A percentile compares a stretch with the other conserved stretches of the same genome.
Evolutionary conservation across 331 rosid species (phyloP).

Genomic region (Prunus yedoensis): DNA sequence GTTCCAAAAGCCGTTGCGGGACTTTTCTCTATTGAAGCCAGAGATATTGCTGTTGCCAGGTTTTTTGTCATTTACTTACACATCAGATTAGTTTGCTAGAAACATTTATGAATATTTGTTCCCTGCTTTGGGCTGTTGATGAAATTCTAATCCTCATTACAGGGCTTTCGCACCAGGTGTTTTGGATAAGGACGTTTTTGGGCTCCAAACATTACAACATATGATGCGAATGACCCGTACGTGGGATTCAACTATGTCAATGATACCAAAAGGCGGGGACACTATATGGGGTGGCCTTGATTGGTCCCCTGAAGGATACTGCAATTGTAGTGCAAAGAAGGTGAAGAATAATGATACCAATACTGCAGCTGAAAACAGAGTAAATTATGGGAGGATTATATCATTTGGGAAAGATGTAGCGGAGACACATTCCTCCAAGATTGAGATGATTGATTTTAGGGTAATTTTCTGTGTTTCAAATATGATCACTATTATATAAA

Average conservation of each 20-base stretch:
- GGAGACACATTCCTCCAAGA: constrained; percentile 60
- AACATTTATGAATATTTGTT: neutral
- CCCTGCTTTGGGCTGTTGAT: neutral
- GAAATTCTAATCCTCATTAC: constrained; percentile 13
- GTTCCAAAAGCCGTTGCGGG: constrained; percentile 89
- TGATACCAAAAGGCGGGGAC: constrained; percentile 98
- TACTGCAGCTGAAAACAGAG: constrained; percentile 29
- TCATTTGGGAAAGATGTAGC: constrained; percentile 80
- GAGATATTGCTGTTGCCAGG: constrained; percentile 96
- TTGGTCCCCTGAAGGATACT: constrained; percentile 86
- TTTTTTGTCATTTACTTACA: constrained; percentile 26
- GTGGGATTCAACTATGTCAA: constrained; percentile 98
- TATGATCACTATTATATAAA: neutral
- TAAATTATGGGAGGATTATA: constrained; percentile 73
- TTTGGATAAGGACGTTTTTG: constrained; percentile 82
- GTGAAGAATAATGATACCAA: constrained; percentile 45
- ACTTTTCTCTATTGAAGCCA: constrained; percentile 93
- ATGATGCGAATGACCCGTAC: constrained; percentile 93
- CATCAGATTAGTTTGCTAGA: neutral
- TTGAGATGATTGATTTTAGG: constrained; percentile 77
- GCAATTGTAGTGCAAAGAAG: constrained; percentile 45
- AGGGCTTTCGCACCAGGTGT: constrained; percentile 92
- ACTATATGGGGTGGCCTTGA: constrained; percentile 93
- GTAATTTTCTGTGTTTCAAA: constrained; percentile 40
- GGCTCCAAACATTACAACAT: constrained; percentile 86